phyloP scores from a whole-genome alignment of 768 basidiomycete species.

The Udeniomyces megalosporus region DNA sequence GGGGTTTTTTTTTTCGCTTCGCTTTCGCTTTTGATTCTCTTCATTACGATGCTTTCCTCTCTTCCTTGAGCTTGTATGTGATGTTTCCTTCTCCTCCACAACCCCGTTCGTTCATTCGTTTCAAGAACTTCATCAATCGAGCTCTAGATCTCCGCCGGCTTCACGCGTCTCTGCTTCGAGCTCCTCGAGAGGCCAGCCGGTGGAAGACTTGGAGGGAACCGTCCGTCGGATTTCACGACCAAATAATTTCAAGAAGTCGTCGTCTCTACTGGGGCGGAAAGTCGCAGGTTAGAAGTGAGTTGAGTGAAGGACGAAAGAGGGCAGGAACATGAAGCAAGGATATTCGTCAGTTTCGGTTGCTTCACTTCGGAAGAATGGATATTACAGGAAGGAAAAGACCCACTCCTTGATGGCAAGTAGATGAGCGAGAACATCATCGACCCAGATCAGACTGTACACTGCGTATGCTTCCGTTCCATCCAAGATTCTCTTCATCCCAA shows the following conservation, averaged over 20 bases:
- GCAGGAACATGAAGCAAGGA: no score
- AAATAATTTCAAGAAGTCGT: conserved; percentile 39
- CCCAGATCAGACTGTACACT: conserved; percentile 72
- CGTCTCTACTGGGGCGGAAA: no score
- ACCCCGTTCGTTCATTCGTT: neutral
- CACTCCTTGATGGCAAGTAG: neutral
- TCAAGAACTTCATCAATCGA: neutral
- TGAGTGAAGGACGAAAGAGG: no score
- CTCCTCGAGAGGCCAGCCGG: conserved; percentile 56
- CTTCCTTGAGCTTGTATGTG: neutral
- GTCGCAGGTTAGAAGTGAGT: no score
- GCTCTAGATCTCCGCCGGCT: neutral
- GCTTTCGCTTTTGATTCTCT: neutral
- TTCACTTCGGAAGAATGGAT: neutral
- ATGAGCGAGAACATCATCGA: conserved; percentile 71
- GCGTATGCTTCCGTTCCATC: conserved; percentile 76
- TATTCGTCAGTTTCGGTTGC: no score
- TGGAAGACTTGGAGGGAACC: conserved; percentile 38
- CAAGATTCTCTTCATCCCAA: conserved; percentile 55
- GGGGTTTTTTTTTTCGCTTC: neutral
- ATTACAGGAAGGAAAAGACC: no score
- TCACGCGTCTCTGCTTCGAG: conserved; percentile 37
- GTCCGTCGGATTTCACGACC: conserved; percentile 34
- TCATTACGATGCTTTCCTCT: neutral
- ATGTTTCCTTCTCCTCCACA: neutral